A percentile compares a stretch with the other conserved stretches of the same genome.
These are phyloP conservation scores for Vanrija sp. DNA, from an alignment of 1,284 basidiomycete species.

Conservation along the genomic window DNA sequence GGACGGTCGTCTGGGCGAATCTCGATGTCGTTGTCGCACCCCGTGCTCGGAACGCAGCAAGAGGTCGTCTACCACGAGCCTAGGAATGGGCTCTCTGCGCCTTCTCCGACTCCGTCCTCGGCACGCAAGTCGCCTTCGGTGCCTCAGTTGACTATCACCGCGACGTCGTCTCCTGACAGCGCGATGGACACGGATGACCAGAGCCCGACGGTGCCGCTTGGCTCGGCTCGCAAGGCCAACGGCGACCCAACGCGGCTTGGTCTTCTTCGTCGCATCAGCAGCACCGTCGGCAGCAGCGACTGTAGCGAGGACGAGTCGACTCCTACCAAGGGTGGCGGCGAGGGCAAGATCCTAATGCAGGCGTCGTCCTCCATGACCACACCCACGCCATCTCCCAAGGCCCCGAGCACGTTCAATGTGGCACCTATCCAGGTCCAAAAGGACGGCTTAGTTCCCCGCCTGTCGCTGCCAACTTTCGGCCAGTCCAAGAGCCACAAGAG, in stretches of 20 bases:
- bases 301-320: slow-evolving; percentile 48
- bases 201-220: slow-evolving; percentile 36
- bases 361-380: slow-evolving; percentile 15
- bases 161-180: slow-evolving; percentile 37
- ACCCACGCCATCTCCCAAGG: slow-evolving; percentile 27
- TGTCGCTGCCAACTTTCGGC: slow-evolving; percentile 46
- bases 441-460: slow-evolving; percentile 31
- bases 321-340: slow-evolving; percentile 41
- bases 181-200: slow-evolving; percentile 45
- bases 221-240: slow-evolving; percentile 8
- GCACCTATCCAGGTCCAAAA: slow-evolving; percentile 7
- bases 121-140: slow-evolving; percentile 11
- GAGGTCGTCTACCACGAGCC: neutral
- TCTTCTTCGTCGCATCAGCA: slow-evolving; percentile 35
- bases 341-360: slow-evolving; percentile 8
- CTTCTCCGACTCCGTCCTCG: slow-evolving; percentile 12
- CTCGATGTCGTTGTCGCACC: slow-evolving; percentile 13
- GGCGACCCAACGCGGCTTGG: slow-evolving; percentile 21
- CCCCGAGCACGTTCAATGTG: slow-evolving; percentile 3
- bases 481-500: slow-evolving; percentile 20
- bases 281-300: slow-evolving; percentile 28
- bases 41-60: slow-evolving; percentile 6
- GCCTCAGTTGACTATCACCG: slow-evolving; percentile 35
- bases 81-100: slow-evolving; percentile 7
- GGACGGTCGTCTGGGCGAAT: slow-evolving; percentile 16